Evolutionary conservation across 345 rosid species (phyloP), one percentile per base, ranked within the genome.

Genomic region (Eucalyptus pauciflora): DNA sequence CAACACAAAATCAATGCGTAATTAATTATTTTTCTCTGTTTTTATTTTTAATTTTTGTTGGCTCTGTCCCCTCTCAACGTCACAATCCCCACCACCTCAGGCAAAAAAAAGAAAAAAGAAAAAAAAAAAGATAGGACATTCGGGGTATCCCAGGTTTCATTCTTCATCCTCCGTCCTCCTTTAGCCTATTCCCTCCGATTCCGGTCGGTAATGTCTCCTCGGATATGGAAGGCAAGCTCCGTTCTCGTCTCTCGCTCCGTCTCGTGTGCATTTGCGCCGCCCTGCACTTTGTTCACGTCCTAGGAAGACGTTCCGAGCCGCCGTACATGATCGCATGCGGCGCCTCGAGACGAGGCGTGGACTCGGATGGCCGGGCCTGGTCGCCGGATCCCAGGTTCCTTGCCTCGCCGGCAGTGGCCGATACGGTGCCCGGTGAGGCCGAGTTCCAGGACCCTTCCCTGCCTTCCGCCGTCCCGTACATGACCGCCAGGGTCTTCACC

Each of bases 401-500:
- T 2, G 56, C 54, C 7, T 89, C 93, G 4, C 29, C 88, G 10
- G 58, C 25, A 20, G 90, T 56, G 29, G 13, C 89, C 12, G 85
- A 85, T 48, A 80, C 92, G 16, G 90, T 85, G 24, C 24, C 87
- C 0, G 92, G 87, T 7, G 79, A 86, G 85, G 94, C 96, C 3
- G 89, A 88, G 76, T 50, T 69, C 60, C 96, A 94, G 88, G 96
- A 94, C 87, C 90, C 96, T 56, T 91, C 95, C 1, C 85, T 95
- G 52, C 92, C 91, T 29, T 94, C 96, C 6, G 43, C 90, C 4
- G 90, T 94, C 51, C 96, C 96, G 6, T 94, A 91, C 85, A 92
- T 95, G 98, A 89, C 90, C 29, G 94, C 97, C 9, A 91, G 96
- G 83, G 92, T 96, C 87, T 94, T 94, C 92, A 90, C 88, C 7